These are phyloP conservation scores for Ramularia collo-cygni DNA, from an alignment of 2,329 filamentous ascomycete species.

Conservation along the genomic window DNA sequence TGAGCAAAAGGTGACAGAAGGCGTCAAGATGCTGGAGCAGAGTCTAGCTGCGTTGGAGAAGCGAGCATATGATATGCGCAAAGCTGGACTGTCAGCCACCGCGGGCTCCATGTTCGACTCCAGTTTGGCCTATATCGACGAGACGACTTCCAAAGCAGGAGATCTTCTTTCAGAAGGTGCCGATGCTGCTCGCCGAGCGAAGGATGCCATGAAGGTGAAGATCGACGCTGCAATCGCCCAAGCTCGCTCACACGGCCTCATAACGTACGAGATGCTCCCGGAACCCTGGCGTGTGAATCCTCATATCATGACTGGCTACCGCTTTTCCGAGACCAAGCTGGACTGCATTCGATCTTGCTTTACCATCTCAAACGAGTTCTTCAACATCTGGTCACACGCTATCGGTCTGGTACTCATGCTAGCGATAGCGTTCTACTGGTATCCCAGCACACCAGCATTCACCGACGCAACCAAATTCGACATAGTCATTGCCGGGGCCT, in stretches of 20 bases:
- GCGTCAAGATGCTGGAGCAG: conserved; percentile 76
- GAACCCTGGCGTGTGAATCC: conserved; percentile 91
- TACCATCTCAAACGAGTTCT: conserved; percentile 81
- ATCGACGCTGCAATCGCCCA: conserved; percentile 78
- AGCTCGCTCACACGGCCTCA: conserved; percentile 73
- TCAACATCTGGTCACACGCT: conserved; percentile 97
- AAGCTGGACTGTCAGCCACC: conserved; percentile 67
- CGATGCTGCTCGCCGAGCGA: conserved; percentile 74
- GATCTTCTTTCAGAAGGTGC: conserved; percentile 75
- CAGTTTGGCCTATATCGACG: conserved; percentile 72
- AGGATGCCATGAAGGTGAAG: conserved; percentile 50
- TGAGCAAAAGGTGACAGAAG: conserved; percentile 84
- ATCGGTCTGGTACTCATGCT: conserved; percentile 85
- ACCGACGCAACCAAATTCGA: conserved; percentile 78
- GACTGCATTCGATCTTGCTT: conserved; percentile 74
- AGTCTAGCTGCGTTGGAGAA: conserved; percentile 82
- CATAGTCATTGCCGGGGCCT: conserved; percentile 82
- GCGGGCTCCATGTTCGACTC: conserved; percentile 69
- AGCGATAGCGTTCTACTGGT: conserved; percentile 89
- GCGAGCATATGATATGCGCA: conserved; percentile 70
- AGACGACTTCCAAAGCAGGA: conserved; percentile 65
- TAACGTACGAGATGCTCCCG: conserved; percentile 84
- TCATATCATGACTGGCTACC: conserved; percentile 85
- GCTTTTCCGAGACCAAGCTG: conserved; percentile 84
- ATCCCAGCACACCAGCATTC: conserved; percentile 83